Conservation (phyloP, 345 rosid genomes). For the Aquilaria malaccensis region DNA sequence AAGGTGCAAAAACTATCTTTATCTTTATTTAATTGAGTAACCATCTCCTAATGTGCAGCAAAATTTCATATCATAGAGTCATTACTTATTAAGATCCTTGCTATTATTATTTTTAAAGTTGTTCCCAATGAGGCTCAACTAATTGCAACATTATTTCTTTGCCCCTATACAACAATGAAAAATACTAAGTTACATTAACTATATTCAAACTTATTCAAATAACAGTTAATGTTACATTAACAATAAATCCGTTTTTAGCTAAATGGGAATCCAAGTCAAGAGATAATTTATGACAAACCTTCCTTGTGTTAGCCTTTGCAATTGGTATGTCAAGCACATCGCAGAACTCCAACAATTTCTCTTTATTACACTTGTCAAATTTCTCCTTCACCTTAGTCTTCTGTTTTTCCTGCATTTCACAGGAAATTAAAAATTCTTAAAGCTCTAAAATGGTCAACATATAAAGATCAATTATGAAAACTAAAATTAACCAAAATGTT, state of each 20-base stretch:
- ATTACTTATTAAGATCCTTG: too few relatives aligned
- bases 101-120: too few relatives aligned
- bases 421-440: background rate
- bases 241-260: background rate
- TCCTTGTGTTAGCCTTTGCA: slow-evolving; percentile 55
- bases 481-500: background rate
- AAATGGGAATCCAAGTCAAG: background rate
- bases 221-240: background rate
- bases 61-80: too few relatives aligned
- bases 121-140: too few relatives aligned
- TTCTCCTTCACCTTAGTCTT: slow-evolving; percentile 68
- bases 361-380: slow-evolving; percentile 80
- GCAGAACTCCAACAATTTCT: slow-evolving; percentile 73
- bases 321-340: slow-evolving; percentile 74
- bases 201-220: too few relatives aligned
- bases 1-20: too few relatives aligned
- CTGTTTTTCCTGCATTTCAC: slow-evolving; percentile 63
- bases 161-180: too few relatives aligned
- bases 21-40: too few relatives aligned
- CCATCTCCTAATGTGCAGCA: too few relatives aligned
- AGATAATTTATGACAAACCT: slow-evolving; percentile 37
- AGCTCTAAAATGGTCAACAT: background rate
- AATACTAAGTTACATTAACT: too few relatives aligned
- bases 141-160: too few relatives aligned
- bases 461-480: background rate